phyloP scores from a whole-genome alignment of 1,284 basidiomycete species.

The Clitocybe nebularis region DNA sequence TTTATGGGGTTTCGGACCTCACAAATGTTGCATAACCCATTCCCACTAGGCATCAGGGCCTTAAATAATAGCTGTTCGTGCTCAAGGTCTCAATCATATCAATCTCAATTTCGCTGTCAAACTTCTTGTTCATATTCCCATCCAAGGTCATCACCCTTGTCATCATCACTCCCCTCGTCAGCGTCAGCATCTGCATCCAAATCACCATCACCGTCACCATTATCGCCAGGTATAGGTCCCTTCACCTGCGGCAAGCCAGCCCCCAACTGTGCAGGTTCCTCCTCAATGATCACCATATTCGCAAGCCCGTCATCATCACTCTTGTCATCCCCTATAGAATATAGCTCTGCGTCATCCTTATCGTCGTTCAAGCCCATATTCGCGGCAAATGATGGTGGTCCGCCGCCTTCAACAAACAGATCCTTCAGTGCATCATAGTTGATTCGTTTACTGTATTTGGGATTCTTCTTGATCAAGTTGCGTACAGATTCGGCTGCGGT shows the following conservation, averaged over 20 bases:
- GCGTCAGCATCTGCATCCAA: constrained; percentile 5
- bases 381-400: constrained; percentile 26
- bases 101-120: too few relatives aligned
- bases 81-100: too few relatives aligned
- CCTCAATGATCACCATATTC: constrained; percentile 42
- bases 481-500: constrained; percentile 80
- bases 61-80: too few relatives aligned
- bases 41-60: too few relatives aligned
- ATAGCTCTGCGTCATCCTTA: constrained; percentile 49
- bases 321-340: constrained; percentile 36
- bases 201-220: constrained; percentile 2
- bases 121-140: constrained; percentile 8
- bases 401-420: constrained; percentile 58
- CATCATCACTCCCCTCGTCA: constrained; percentile 8
- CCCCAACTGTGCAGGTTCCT: constrained; percentile 33
- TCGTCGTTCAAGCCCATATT: constrained; percentile 36
- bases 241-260: constrained; percentile 14
- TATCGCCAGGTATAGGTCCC: background rate
- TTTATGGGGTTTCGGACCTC: too few relatives aligned
- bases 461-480: constrained; percentile 77
- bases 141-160: constrained; percentile 5
- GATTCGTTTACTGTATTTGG: constrained; percentile 84
- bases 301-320: constrained; percentile 36
- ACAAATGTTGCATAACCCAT: too few relatives aligned
- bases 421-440: constrained; percentile 84